These are phyloP conservation scores for Cladobotryum mycophilum DNA, from an alignment of 2,329 filamentous ascomycete species.

Conservation along the genomic window DNA sequence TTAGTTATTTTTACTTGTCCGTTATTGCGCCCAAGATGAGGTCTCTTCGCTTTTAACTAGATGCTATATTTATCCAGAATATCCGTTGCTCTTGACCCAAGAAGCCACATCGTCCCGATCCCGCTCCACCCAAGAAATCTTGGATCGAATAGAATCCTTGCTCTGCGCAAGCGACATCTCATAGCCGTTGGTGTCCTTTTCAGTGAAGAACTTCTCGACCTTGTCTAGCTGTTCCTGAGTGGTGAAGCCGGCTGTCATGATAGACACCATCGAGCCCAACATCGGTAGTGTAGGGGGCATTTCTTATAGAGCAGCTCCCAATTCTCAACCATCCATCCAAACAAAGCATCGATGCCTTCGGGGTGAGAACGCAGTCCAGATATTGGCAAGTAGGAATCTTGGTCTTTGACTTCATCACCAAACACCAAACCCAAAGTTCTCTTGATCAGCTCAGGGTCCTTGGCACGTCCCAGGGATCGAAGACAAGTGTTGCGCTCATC, in stretches of 20 bases:
- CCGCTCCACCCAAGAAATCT: slow-evolving; percentile 38
- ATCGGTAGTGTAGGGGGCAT: slow-evolving; percentile 83
- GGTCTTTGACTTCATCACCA: slow-evolving; percentile 79
- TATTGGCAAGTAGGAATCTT: slow-evolving; percentile 88
- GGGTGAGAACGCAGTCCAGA: slow-evolving; percentile 70
- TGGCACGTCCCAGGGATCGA: slow-evolving; percentile 72
- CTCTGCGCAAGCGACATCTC: slow-evolving; percentile 87
- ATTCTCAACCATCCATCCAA: slow-evolving; percentile 76
- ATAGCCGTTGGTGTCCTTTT: slow-evolving; percentile 77
- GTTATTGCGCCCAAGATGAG: too few relatives aligned
- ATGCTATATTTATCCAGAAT: slow-evolving; percentile 5
- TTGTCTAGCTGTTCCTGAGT: slow-evolving; percentile 66
- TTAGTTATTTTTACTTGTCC: too few relatives aligned
- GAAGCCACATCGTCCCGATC: slow-evolving; percentile 19
- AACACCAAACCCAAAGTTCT: slow-evolving; percentile 70
- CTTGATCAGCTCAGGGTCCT: slow-evolving; percentile 72
- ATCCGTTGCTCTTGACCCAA: slow-evolving; percentile 21
- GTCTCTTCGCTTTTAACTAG: not conserved
- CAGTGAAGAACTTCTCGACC: slow-evolving; percentile 73
- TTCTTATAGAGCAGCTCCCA: slow-evolving; percentile 80
- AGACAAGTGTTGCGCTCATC: slow-evolving; percentile 92
- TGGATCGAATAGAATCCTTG: slow-evolving; percentile 75
- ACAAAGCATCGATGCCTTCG: slow-evolving; percentile 74
- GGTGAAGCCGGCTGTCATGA: slow-evolving; percentile 77
- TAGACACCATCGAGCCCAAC: slow-evolving; percentile 75